phyloP scores from a whole-genome alignment of 2,329 filamentous ascomycete genomes.

The Cladosporium velox region DNA sequence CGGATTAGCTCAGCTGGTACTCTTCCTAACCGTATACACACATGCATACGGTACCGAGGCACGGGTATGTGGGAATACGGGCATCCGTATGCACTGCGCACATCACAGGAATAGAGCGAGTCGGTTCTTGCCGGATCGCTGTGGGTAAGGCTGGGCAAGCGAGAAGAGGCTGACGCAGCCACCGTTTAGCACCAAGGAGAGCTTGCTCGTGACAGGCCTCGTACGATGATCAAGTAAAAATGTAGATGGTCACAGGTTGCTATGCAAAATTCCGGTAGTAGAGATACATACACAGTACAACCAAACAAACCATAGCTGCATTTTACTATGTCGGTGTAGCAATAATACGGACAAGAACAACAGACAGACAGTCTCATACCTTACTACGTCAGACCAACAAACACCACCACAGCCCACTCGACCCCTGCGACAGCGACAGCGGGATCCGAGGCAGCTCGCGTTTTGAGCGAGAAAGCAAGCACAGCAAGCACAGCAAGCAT shows the following conservation, averaged over 20 bases:
- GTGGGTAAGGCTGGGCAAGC: slow-evolving; percentile 12
- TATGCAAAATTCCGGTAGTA: background rate
- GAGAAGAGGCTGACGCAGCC: slow-evolving; percentile 8
- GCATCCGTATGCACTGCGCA: background rate
- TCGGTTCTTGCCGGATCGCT: slow-evolving; percentile 9
- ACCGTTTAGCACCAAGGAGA: slow-evolving; percentile 8
- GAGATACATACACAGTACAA: background rate
- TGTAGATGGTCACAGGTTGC: background rate
- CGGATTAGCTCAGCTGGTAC: background rate
- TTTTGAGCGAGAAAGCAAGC: background rate
- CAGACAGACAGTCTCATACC: background rate
- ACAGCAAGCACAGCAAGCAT: background rate
- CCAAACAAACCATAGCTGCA: background rate
- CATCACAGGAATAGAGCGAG: background rate
- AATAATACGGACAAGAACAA: too few relatives aligned
- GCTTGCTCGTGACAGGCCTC: background rate
- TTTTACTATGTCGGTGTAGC: too few relatives aligned
- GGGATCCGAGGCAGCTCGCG: background rate
- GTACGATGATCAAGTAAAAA: background rate
- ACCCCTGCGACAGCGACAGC: background rate
- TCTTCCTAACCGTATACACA: background rate
- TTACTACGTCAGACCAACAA: background rate
- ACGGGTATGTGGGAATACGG: background rate
- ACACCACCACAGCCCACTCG: background rate
- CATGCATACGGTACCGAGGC: background rate